A percentile compares a stretch with the other conserved stretches of the same genome.
Evolutionary conservation across 2,329 filamentous ascomycete genomes (phyloP).

Genomic region (Sarocladium oryzae): DNA sequence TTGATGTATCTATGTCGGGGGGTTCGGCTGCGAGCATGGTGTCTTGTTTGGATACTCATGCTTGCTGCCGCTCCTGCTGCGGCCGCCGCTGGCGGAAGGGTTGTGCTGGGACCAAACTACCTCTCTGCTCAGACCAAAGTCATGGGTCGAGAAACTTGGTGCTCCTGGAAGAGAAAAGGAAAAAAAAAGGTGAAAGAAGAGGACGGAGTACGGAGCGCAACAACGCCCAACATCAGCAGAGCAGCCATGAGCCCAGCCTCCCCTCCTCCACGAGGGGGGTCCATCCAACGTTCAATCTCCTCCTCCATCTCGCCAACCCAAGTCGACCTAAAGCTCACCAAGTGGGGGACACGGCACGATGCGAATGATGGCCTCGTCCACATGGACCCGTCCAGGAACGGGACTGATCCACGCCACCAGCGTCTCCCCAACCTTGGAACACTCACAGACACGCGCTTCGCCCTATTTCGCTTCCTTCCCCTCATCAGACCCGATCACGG

Average conservation of each 20-base stretch:
- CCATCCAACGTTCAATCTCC: conserved; percentile 2
- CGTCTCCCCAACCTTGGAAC: not conserved
- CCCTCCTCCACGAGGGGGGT: not conserved
- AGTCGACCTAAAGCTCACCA: not conserved
- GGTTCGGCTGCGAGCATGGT: not conserved
- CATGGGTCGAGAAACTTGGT: too few relatives aligned
- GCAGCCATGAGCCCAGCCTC: not conserved
- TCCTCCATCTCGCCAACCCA: not conserved
- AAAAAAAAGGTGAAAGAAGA: too few relatives aligned
- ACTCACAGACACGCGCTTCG: not conserved
- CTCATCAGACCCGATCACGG: not conserved
- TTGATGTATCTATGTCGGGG: too few relatives aligned
- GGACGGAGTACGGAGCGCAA: too few relatives aligned
- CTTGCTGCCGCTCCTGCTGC: too few relatives aligned
- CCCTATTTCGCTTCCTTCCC: not conserved
- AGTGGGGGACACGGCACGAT: conserved; percentile 9
- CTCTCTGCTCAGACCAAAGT: too few relatives aligned
- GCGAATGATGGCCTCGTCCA: conserved; percentile 7
- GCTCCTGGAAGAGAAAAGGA: too few relatives aligned
- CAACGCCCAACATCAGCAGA: not conserved
- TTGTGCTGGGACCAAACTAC: too few relatives aligned
- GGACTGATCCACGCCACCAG: conserved; percentile 6
- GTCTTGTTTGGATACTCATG: not conserved
- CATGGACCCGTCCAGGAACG: conserved; percentile 4
- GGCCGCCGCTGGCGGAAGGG: too few relatives aligned